Evolutionary conservation across 495 filamentous ascomycete genomes (phyloP).

Genomic region (Penicillium coffeae): DNA sequence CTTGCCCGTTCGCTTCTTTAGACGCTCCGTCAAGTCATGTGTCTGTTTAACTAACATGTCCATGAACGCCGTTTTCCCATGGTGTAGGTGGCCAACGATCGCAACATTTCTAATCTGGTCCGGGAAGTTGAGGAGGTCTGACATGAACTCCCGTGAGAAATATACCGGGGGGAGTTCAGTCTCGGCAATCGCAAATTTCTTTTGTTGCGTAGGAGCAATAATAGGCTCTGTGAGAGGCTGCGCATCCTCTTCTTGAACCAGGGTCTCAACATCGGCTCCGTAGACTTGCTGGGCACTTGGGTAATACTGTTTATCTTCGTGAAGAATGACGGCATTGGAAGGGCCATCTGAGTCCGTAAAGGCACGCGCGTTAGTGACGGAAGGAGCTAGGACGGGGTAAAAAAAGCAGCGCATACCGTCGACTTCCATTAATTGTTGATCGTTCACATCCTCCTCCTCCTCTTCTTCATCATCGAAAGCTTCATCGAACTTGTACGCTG

Average conservation of each 20-base stretch:
- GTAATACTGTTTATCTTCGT: constrained; percentile 99
- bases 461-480: constrained; percentile 61
- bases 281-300: constrained; percentile 94
- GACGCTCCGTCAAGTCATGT: constrained; percentile 72
- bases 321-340: constrained; percentile 92
- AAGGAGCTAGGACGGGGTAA: constrained; percentile 1
- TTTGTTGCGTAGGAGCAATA: constrained; percentile 85
- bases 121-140: constrained; percentile 92
- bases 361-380: neutral
- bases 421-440: constrained; percentile 90
- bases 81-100: constrained; percentile 87
- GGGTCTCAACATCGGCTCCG: constrained; percentile 85
- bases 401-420: constrained; percentile 56
- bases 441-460: constrained; percentile 44
- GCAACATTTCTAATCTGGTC: constrained; percentile 92
- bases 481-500: constrained; percentile 78
- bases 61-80: constrained; percentile 97
- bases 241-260: constrained; percentile 96
- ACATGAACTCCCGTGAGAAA: constrained; percentile 88
- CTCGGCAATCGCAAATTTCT: constrained; percentile 94
- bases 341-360: constrained; percentile 65
- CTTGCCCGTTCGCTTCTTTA: constrained; percentile 75
- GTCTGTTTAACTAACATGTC: constrained; percentile 97
- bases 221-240: constrained; percentile 90
- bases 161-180: constrained; percentile 81